These are phyloP conservation scores for Ceratobasidium sp. DNA, from an alignment of 1,284 basidiomycete species.

Conservation along the genomic window DNA sequence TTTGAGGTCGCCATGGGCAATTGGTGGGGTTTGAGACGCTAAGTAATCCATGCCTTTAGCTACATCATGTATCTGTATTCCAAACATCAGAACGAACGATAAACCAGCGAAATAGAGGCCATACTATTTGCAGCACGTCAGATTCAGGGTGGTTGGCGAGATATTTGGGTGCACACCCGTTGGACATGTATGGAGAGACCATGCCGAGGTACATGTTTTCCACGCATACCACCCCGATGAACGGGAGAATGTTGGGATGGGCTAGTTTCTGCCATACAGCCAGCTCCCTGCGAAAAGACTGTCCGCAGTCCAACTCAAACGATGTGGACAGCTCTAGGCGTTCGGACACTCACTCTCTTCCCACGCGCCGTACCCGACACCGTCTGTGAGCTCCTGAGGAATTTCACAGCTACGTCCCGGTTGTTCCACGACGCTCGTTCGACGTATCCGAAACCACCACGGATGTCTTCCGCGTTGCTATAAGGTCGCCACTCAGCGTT, in stretches of 20 bases:
- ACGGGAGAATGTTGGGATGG: slow-evolving; percentile 39
- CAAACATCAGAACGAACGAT: not conserved
- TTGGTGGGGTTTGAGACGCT: slow-evolving; percentile 25
- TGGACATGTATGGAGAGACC: slow-evolving; percentile 39
- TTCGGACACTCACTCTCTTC: slow-evolving; percentile 9
- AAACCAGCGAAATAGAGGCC: not conserved
- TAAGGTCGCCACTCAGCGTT: slow-evolving; percentile 34
- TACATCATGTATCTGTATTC: slow-evolving; percentile 26
- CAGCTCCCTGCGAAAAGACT: slow-evolving; percentile 41
- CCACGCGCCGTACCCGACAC: slow-evolving; percentile 31
- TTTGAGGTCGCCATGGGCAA: slow-evolving; percentile 37
- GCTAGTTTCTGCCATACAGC: slow-evolving; percentile 26
- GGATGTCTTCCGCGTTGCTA: slow-evolving; percentile 21
- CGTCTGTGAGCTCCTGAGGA: slow-evolving; percentile 40
- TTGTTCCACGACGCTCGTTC: slow-evolving; percentile 43
- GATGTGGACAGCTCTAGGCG: not conserved
- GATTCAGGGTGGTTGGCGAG: slow-evolving; percentile 18
- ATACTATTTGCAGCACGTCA: slow-evolving; percentile 34
- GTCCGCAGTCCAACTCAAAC: not conserved
- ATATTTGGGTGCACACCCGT: slow-evolving; percentile 38
- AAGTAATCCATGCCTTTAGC: slow-evolving; percentile 36
- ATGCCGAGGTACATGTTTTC: slow-evolving; percentile 42
- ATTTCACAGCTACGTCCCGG: slow-evolving; percentile 36
- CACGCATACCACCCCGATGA: slow-evolving; percentile 37
- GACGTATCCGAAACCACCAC: slow-evolving; percentile 38